A percentile compares a stretch with the other conserved stretches of the same genome.
These are phyloP conservation scores for Leccinum incarnatum DNA, from an alignment of 768 basidiomycete species.

Conservation along the genomic window DNA sequence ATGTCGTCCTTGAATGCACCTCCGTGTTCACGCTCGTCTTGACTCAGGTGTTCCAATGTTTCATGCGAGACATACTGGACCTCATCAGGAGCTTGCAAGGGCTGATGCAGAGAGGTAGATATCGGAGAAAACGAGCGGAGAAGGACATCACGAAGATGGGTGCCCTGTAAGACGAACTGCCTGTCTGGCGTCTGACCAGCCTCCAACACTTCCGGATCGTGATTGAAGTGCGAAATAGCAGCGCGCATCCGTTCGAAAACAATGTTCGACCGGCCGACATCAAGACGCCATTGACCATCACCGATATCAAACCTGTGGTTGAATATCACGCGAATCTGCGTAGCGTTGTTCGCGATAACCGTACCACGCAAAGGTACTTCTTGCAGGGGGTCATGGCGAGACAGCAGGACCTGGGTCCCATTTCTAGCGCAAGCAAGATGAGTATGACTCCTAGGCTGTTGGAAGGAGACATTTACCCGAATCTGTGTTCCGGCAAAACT, in stretches of 20 bases:
- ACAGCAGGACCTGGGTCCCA: slow-evolving; percentile 68
- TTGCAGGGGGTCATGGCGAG: slow-evolving; percentile 56
- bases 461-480: slow-evolving; percentile 51
- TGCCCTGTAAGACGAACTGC: slow-evolving; percentile 65
- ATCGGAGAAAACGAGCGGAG: slow-evolving; percentile 51
- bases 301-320: slow-evolving; percentile 43
- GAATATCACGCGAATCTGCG: slow-evolving; percentile 60
- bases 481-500: slow-evolving; percentile 59
- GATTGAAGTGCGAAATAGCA: slow-evolving; percentile 57
- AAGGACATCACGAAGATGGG: slow-evolving; percentile 67
- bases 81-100: slow-evolving; percentile 41
- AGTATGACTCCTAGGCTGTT: background rate
- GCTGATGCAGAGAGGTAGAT: slow-evolving; percentile 24
- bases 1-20: slow-evolving; percentile 70
- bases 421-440: slow-evolving; percentile 43
- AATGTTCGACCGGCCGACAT: slow-evolving; percentile 66
- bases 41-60: slow-evolving; percentile 37
- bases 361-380: slow-evolving; percentile 55
- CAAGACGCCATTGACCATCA: slow-evolving; percentile 60
- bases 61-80: slow-evolving; percentile 37
- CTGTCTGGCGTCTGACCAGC: slow-evolving; percentile 29
- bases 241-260: slow-evolving; percentile 65
- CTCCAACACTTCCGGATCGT: slow-evolving; percentile 50
- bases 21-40: slow-evolving; percentile 21
- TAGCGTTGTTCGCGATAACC: slow-evolving; percentile 47